Percentiles rank a stretch among this genome's conserved stretches.
These are phyloP conservation scores for Aspergillus fijiensis DNA, from an alignment of 2,329 filamentous ascomycete genomes.

Conservation along the genomic window DNA sequence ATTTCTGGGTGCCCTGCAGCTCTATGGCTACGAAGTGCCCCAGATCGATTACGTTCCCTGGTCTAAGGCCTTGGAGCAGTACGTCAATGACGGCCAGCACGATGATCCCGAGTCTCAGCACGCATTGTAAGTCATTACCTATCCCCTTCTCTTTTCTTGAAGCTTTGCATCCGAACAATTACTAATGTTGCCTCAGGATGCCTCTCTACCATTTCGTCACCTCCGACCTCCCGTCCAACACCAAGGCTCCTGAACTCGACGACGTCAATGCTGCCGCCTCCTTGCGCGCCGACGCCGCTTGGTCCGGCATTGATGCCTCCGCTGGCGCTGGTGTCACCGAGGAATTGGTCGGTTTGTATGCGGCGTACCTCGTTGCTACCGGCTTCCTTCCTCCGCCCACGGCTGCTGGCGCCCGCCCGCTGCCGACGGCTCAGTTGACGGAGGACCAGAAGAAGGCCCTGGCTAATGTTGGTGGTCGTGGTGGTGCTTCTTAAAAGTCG, in stretches of 20 bases:
- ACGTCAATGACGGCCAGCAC: constrained; percentile 59
- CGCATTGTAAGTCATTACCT: constrained; percentile 54
- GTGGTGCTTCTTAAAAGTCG: constrained; percentile 32
- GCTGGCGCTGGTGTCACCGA: constrained; percentile 57
- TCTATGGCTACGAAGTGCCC: constrained; percentile 70
- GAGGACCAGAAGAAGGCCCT: constrained; percentile 52
- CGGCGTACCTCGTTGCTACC: constrained; percentile 62
- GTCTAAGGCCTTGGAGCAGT: constrained; percentile 66
- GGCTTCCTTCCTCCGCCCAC: constrained; percentile 57
- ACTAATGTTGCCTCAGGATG: constrained; percentile 43
- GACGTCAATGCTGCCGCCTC: constrained; percentile 67
- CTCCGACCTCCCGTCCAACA: constrained; percentile 67
- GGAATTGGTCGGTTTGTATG: constrained; percentile 63
- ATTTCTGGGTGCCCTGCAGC: constrained; percentile 68
- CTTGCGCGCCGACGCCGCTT: constrained; percentile 61
- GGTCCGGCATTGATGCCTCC: constrained; percentile 59
- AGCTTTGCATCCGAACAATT: not conserved
- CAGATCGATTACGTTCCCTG: constrained; percentile 68
- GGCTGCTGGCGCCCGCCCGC: constrained; percentile 23
- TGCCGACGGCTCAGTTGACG: constrained; percentile 50
- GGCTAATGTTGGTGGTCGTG: constrained; percentile 54
- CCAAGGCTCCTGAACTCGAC: constrained; percentile 71
- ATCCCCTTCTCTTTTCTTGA: not conserved
- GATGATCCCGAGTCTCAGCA: constrained; percentile 63
- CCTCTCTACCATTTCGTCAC: constrained; percentile 74